Base-by-base conservation (phyloP, 1,139 yeast genomes). In the Taphrina pruni region DNA sequence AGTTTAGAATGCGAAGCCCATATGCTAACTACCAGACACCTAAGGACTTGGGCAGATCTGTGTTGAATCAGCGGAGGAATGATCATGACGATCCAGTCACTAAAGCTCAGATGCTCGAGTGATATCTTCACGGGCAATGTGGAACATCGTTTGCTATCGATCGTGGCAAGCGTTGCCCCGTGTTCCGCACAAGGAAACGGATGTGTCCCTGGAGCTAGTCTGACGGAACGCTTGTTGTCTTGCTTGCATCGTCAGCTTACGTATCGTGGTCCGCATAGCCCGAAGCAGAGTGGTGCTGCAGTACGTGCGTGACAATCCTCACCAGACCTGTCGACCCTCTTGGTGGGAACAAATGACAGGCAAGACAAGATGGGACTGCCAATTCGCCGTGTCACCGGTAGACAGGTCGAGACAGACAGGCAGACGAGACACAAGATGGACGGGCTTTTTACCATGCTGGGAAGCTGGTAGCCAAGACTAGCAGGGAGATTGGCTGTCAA, bases 341-440 rank as follows among this genome's bases (percentile, higher is more conserved):
- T 4, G 7, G 14, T 9, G 14, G 14, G 43, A 39, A 14, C 3
- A 39, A 6, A 39, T 9, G 43, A 39, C 43, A 46, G 51, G n/a
- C 51, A n/a, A 20, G 51, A 46, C 9, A 17, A 46, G 51, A 20
- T 17, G 51, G n/a, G 51, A n/a, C 51, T 12, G 26, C 20, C 26
- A 46, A 26, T 26, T 26, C 17, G 26, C 11, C 3, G 14, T 39
- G 43, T 14, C 14, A 39, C 14, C 11, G 43, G 14, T 14, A 14
- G 43, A 39, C 43, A 39, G 43, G 14, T 39, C 20, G 36, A 21
- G 32, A 50, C 9, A 17, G 36, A 21, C 6, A 50, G 36, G 21
- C 54, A 50, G n/a, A 35, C 32, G 6, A 50, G 54, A 50, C 54
- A 50, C 36, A 46, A 8, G 51, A 46, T n/a, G 26, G 51, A 46